A percentile compares a stretch with the other conserved stretches of the same genome.
phyloP scores from a whole-genome alignment of 2,329 filamentous ascomycete species.

The Pseudogymnoascus sp. region DNA sequence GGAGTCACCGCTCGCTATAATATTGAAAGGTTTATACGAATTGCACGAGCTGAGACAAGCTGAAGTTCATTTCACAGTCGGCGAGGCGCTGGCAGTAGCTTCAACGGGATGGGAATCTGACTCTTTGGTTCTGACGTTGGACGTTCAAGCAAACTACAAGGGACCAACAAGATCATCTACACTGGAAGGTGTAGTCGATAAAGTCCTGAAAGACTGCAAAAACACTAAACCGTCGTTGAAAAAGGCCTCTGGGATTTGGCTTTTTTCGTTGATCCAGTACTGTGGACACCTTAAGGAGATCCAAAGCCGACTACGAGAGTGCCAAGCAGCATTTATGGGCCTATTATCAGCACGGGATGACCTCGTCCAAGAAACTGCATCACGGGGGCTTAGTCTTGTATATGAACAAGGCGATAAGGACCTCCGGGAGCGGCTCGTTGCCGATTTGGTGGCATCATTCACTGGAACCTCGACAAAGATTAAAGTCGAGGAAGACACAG shows the following conservation, averaged over 20 bases:
- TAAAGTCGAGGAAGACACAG: constrained; percentile 73
- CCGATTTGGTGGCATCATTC: constrained; percentile 82
- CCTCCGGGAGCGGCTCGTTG: constrained; percentile 74
- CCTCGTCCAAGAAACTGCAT: constrained; percentile 91
- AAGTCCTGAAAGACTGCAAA: constrained; percentile 68
- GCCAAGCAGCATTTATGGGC: constrained; percentile 79
- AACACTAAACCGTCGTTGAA: constrained; percentile 81
- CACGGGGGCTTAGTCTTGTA: constrained; percentile 80
- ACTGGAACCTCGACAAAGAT: constrained; percentile 68
- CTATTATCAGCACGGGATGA: constrained; percentile 85
- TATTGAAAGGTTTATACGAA: constrained; percentile 63
- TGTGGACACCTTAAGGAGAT: constrained; percentile 73
- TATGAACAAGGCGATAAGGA: constrained; percentile 84
- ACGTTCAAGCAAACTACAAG: constrained; percentile 55
- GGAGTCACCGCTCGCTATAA: constrained; percentile 39
- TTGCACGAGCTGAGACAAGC: constrained; percentile 79
- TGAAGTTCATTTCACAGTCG: constrained; percentile 84
- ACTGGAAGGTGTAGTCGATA: constrained; percentile 46
- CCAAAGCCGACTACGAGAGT: constrained; percentile 65
- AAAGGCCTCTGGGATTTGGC: constrained; percentile 91
- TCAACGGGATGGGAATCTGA: constrained; percentile 78
- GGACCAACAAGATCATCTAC: constrained; percentile 36
- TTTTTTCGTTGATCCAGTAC: constrained; percentile 84
- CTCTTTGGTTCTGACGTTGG: constrained; percentile 64
- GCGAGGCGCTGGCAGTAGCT: constrained; percentile 75